Conservation (phyloP, 176 grass and related monocot species). For the Eremochloa ophiuroides region DNA sequence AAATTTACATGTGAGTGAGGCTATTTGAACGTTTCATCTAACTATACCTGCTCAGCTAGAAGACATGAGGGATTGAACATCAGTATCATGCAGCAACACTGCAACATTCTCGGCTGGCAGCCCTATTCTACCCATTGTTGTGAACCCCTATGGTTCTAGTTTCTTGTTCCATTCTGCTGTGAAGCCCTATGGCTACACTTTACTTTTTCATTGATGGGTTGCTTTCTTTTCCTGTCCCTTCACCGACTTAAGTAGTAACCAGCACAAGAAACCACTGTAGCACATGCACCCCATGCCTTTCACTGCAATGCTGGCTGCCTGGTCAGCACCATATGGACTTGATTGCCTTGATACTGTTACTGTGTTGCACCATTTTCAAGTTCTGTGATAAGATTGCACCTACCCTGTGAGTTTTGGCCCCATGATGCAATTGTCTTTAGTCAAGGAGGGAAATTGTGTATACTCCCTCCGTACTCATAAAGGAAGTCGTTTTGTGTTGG, state of each 20-base stretch:
- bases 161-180: neutral
- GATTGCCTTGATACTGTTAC: neutral
- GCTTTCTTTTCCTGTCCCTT: neutral
- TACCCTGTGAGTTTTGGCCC: neutral
- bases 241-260: neutral
- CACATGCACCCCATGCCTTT: neutral
- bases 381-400: neutral
- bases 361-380: neutral
- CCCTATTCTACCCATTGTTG: neutral
- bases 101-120: neutral
- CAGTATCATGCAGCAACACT: neutral
- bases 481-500: no score
- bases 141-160: neutral
- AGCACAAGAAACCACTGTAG: neutral
- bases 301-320: neutral
- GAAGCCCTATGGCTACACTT: neutral
- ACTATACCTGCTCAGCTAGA: neutral
- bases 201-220: neutral
- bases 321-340: neutral
- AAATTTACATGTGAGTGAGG: no score
- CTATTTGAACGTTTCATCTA: neutral
- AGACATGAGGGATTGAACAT: neutral
- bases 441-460: neutral
- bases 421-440: neutral
- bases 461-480: no score